Evolutionary conservation across 768 basidiomycete genomes (phyloP), one percentile per base, ranked within the genome.

Genomic region (Tricholoma sp.): DNA sequence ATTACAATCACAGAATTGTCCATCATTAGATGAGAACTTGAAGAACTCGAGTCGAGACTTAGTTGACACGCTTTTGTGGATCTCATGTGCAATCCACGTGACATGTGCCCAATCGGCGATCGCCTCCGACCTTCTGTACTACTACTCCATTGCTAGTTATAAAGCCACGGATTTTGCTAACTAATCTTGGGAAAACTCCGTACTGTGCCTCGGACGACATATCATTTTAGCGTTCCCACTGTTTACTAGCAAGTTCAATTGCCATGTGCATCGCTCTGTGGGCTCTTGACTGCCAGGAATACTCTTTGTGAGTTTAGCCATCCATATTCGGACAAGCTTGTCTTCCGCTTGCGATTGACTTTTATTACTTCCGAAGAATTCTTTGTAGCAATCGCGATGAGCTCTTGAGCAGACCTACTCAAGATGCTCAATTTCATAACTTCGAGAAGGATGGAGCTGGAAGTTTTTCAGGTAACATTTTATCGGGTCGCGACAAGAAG

Each of bases 331-430:
- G 59, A 52, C n/a, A 50, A 46, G 50, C 14, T 49, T 56, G 24
- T 50, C 56, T 52, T 54, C 46, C 31, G 29, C 50, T 27, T 18
- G 18, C 21, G 35, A 19, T 24, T 27, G 49, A 39, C 8, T n/a
- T 52, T 41, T 32, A 18, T 35, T 35, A 35, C 35, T 18, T 56
- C 59, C 50, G 52, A 65, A 92, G 89, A 24, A 84, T 92, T 52
- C 69, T 93, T 43, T 84, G 83, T 64, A 84, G 79, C 50, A 92
- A 92, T 69, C 82, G 91, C 54, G 91, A 93, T 69, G 91, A 93
- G 66, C 80, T 70, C 66, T 75, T 92, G 51, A 65, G 75, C 53
- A 79, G 91, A 56, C 88, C 88, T 9, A 88, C 90, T 2, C 68
- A 73, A 58, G 71, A 78, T 47, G 89, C 88, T 11, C 74, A 78